Evolutionary conservation across 179 eudicot genomes (phyloP).

Genomic region (Spinacia oleracea): DNA sequence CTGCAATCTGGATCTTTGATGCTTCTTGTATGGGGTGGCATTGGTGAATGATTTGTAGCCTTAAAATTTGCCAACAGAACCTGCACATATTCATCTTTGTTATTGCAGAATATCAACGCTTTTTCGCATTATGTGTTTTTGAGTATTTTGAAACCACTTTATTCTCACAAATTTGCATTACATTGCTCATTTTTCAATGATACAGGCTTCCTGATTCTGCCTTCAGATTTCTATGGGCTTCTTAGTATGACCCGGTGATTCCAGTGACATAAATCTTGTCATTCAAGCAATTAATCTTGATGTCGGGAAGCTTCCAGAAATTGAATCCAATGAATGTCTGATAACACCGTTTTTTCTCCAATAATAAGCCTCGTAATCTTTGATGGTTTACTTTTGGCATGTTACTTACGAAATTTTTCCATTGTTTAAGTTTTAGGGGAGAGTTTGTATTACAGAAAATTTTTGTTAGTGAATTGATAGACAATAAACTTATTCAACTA

Average conservation of each 20-base stretch:
- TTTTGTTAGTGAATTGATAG: not conserved
- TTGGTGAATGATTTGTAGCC: conserved; percentile 56
- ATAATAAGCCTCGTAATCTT: conserved; percentile 14
- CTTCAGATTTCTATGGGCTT: not conserved
- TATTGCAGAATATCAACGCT: conserved; percentile 42
- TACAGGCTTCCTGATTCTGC: not conserved
- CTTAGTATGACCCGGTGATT: conserved; percentile 4
- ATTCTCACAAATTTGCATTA: conserved; percentile 8
- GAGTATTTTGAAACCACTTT: conserved; percentile 15
- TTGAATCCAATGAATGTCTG: not conserved
- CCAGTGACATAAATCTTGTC: not conserved
- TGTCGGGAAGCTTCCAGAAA: conserved; percentile 1
- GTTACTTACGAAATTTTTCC: not conserved
- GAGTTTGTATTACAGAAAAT: not conserved
- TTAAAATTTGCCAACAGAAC: conserved; percentile 57
- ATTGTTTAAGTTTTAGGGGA: not conserved
- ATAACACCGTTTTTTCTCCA: not conserved
- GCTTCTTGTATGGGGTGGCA: conserved; percentile 55
- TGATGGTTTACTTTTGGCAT: not conserved
- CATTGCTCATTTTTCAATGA: conserved; percentile 3
- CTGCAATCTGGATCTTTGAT: conserved; percentile 65
- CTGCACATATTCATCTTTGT: conserved; percentile 82
- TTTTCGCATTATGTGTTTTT: conserved; percentile 23
- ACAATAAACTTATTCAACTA: not conserved
- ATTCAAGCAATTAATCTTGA: conserved; percentile 1